Percentiles rank a stretch among this genome's conserved stretches.
These are phyloP conservation scores for Calonectria hongkongensis DNA, from an alignment of 2,329 filamentous ascomycete genomes.

Conservation along the genomic window DNA sequence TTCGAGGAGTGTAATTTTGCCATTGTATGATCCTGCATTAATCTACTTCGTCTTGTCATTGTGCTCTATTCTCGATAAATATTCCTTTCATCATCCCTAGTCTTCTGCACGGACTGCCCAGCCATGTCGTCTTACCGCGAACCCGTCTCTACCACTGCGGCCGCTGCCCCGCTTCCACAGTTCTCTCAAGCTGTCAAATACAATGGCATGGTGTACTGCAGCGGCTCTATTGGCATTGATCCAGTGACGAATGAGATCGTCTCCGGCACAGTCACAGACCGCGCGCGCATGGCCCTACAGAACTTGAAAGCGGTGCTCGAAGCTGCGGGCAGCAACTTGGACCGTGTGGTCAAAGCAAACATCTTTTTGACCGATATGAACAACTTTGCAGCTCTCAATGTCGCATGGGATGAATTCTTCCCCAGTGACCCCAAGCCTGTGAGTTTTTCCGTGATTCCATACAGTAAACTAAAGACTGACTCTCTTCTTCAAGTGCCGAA, in stretches of 20 bases:
- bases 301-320: constrained; percentile 29
- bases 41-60: background rate
- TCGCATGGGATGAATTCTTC: constrained; percentile 13
- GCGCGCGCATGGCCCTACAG: constrained; percentile 47
- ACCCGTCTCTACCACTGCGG: constrained; percentile 22
- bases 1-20: background rate
- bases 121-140: constrained; percentile 18
- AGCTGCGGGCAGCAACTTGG: constrained; percentile 8
- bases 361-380: constrained; percentile 31
- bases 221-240: constrained; percentile 76
- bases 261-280: constrained; percentile 71
- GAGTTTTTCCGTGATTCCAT: background rate
- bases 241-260: constrained; percentile 70
- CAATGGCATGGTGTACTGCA: constrained; percentile 82
- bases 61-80: background rate
- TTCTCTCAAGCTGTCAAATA: constrained; percentile 76
- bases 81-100: background rate
- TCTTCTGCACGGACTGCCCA: too few relatives aligned
- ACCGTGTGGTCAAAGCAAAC: constrained; percentile 27
- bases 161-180: constrained; percentile 67
- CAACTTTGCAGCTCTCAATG: constrained; percentile 29
- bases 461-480: background rate
- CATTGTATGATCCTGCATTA: background rate
- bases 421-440: constrained; percentile 15
- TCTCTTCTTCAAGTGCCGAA: constrained; percentile 12